A percentile compares a stretch with the other conserved stretches of the same genome.
phyloP scores from a whole-genome alignment of 306 rosid genomes.

The Quercus rubra region DNA sequence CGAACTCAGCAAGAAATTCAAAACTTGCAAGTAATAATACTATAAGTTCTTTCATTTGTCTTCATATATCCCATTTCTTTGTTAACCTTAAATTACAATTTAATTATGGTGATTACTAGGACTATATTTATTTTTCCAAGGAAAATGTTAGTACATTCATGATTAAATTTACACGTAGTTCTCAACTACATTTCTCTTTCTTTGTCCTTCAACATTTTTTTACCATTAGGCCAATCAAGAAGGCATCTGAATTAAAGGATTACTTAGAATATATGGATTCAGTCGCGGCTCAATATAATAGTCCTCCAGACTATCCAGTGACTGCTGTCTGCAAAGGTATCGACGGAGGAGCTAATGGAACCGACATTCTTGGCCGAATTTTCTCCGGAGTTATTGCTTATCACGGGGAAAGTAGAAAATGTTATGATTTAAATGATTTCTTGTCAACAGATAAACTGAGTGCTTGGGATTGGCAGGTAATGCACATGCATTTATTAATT shows the following conservation, averaged over 20 bases:
- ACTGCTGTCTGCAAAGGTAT: conserved; percentile 10
- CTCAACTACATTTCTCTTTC: too few species aligned
- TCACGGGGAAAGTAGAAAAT: background rate
- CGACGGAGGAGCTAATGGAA: background rate
- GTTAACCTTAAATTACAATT: too few species aligned
- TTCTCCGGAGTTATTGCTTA: conserved; percentile 1
- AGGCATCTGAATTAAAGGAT: background rate
- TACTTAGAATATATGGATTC: background rate
- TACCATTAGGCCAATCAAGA: conserved; percentile 4
- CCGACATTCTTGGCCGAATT: conserved; percentile 13
- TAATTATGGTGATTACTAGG: too few species aligned
- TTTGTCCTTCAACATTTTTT: too few species aligned
- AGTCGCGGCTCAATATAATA: conserved; percentile 19
- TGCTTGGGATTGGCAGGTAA: conserved; percentile 30
- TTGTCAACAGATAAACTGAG: background rate
- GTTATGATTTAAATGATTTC: background rate
- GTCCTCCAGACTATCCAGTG: conserved; percentile 9
- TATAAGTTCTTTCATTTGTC: background rate
- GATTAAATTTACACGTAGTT: too few species aligned
- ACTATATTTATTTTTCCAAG: too few species aligned
- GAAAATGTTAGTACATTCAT: too few species aligned
- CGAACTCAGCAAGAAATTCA: conserved; percentile 45
- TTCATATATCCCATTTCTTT: too few species aligned
- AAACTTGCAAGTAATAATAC: conserved; percentile 43
- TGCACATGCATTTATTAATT: background rate